Evolutionary conservation across 805 yeast species (phyloP), one percentile per base, ranked within the genome.

Genomic region (Kuraishia ogatae): DNA sequence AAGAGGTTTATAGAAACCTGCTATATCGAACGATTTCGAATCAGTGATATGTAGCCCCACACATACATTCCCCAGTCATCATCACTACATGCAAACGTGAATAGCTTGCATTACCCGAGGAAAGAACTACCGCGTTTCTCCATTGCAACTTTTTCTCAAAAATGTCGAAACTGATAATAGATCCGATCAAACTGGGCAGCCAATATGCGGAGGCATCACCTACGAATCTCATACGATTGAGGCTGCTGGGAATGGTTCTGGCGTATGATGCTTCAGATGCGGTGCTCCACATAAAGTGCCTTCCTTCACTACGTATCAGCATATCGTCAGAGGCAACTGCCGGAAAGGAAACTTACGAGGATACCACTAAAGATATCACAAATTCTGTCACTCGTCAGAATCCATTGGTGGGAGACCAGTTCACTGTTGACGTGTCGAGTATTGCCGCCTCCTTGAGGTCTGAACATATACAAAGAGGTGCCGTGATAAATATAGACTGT

Each of bases 401-500:
- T 35, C 2, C 17, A 15, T 15, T 17, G 17, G 43, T 35, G n/a
- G 17, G 6, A 35, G 43, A 35, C 3, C 43, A 23, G 53, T 19
- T 51, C 11, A 21, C 47, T 5, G 20, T 4, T 21, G 47, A 35
- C 29, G 53, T 35, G 17, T 24, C 19, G 22, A 21, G 21, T 35
- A 35, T 39, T 15, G 26, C 43, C 17, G 26, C 20, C 15, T n/a
- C 26, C 26, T 17, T 39, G 19, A 26, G 29, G 24, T 20, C 13
- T 17, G 53, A 51, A 15, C 29, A 39, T 19, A 20, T 51, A 21
- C 26, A 50, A 35, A 50, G n/a, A 20, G 60, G 60, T 6, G 55
- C 53, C 15, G 28, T 56, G n/a, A 48, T 57, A 26, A 57, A 53
- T 21, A 39, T 57, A 8, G 60, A 57, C 39, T 54, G 57, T 39